Evolutionary conservation across 768 basidiomycete genomes (phyloP).

Genomic region (Termitomyces sp.): DNA sequence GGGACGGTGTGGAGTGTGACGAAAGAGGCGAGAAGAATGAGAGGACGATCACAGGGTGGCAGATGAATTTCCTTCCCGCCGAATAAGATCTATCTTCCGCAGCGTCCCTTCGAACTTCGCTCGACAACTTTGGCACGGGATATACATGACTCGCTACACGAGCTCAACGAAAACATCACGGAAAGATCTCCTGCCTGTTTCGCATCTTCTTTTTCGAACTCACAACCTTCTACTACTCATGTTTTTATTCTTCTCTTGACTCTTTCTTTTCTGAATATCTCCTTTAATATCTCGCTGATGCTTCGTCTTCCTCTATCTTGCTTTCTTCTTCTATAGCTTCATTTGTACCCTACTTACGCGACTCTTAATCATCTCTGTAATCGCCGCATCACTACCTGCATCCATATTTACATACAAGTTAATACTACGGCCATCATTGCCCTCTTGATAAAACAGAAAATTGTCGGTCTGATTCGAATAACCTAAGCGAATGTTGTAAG

Average conservation of each 20-base stretch:
- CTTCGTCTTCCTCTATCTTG: neutral
- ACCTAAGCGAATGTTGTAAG: neutral
- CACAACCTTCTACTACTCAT: neutral
- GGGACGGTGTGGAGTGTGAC: slow-evolving; percentile 74
- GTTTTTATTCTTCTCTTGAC: neutral
- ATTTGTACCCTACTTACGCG: neutral
- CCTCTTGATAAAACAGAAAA: neutral
- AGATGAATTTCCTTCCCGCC: neutral
- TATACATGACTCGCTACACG: neutral
- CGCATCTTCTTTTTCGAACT: neutral
- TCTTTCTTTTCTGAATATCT: neutral
- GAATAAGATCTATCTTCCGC: neutral
- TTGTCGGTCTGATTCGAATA: neutral
- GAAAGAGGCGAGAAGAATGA: slow-evolving; percentile 50
- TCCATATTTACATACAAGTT: neutral
- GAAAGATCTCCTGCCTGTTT: neutral
- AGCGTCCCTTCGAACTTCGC: neutral
- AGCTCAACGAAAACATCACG: neutral
- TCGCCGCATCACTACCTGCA: neutral
- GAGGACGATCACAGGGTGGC: slow-evolving; percentile 6
- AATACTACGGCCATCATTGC: neutral
- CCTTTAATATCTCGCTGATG: neutral
- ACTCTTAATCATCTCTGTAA: neutral
- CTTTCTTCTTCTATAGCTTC: neutral
- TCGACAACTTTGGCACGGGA: neutral